phyloP scores from a whole-genome alignment of 2,329 filamentous ascomycete genomes.

The Cephalotrichum gorgonifer region DNA sequence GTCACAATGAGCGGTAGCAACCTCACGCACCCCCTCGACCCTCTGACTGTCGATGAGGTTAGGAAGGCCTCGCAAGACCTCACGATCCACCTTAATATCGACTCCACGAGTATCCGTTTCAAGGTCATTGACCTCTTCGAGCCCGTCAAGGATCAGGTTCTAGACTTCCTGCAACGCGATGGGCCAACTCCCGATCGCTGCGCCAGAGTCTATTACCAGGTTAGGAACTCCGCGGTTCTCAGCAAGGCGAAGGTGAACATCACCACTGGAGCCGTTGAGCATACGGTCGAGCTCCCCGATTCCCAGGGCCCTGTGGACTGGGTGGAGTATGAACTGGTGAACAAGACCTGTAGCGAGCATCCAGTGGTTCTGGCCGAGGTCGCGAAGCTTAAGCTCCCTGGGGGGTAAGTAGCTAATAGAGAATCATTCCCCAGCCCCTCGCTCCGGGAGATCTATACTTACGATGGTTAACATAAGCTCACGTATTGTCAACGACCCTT shows the following conservation, averaged over 20 bases:
- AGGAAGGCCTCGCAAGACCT: too few species aligned
- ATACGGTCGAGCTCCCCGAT: too few species aligned
- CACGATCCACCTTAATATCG: too few species aligned
- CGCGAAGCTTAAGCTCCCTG: constrained; percentile 10
- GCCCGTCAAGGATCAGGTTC: neutral
- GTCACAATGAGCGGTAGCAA: too few species aligned
- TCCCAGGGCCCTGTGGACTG: constrained; percentile 4
- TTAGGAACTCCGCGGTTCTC: neutral
- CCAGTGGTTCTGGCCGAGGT: constrained; percentile 9
- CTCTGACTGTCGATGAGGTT: too few species aligned
- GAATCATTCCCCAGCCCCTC: neutral
- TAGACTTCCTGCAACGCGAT: neutral
- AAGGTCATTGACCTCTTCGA: constrained; percentile 3
- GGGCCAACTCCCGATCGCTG: neutral
- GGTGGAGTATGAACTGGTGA: neutral
- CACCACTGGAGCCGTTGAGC: neutral
- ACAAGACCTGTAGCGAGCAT: neutral
- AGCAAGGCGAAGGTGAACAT: neutral
- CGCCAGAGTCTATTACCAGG: constrained; percentile 1
- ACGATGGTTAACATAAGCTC: neutral
- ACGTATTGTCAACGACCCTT: neutral
- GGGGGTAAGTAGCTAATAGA: neutral
- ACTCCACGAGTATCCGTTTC: neutral
- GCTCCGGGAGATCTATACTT: neutral
- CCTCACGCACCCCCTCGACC: too few species aligned